Evolutionary conservation across 2,329 filamentous ascomycete species (phyloP), one percentile per base, ranked within the genome.

Genomic region (Cladosporium sp.): DNA sequence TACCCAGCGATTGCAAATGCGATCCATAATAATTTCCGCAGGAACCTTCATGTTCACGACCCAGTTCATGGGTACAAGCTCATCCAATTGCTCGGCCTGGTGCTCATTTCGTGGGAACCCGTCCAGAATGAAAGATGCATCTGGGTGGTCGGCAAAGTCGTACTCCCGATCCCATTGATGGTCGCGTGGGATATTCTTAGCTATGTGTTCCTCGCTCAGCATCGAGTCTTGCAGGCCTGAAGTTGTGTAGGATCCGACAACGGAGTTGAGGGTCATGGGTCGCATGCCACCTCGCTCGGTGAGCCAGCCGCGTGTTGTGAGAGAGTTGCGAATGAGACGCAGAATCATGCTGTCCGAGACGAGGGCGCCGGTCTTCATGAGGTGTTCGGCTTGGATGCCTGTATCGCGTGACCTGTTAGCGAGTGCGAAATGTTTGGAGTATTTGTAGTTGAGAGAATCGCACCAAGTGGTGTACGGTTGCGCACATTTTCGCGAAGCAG

Each of bases 331-430:
- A 70, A 99, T 97, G 60, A 99, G 85, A 60, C 92, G 89, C 55
- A 97, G 82, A 70, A 99, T 97, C 74, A 96, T 85, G 65, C 87
- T 85, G 74, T 99, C 94, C 11, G 92, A 88, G 45, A 99, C 93
- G n/a, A 99, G 84, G 50, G 87, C 88, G 64, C 94, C 94, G 1
- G 88, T 80, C 73, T 89, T 92, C 82, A 99, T 96, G 65, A 89
- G 88, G 65, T 82, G 83, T 76, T 97, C 91, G 70, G 94, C 94
- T 79, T 94, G 88, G 74, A 96, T 89, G 68, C 94, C 92, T 96
- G 69, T 54, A 51, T 50, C 42, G 54, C 30, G 40, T 39, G 52
- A 38, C n/a, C 1, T 40, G 51, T 58, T 37, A 55, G 42, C 40
- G 57, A 2, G 19, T 40, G 17, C 42, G 30, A 5, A 34, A 11